Evolutionary conservation across 2,329 filamentous ascomycete species (phyloP).

Genomic region (Curvularia sp.): DNA sequence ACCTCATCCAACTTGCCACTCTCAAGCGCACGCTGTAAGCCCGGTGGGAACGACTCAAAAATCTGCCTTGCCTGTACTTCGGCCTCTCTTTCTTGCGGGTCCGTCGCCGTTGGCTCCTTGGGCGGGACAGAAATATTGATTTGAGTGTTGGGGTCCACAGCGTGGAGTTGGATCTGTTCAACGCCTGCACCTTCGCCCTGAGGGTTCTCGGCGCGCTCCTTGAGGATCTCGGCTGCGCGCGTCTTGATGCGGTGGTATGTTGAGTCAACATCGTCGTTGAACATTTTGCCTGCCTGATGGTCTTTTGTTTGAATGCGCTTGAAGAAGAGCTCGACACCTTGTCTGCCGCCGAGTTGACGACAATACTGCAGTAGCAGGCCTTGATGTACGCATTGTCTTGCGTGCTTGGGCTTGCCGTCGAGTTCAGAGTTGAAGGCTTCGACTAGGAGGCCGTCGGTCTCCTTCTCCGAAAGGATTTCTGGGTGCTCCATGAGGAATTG

Average conservation of each 20-base stretch:
- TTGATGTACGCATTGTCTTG: constrained; percentile 90
- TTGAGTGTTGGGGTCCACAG: constrained; percentile 88
- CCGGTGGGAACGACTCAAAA: constrained; percentile 83
- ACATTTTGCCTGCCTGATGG: constrained; percentile 89
- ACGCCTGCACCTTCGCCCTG: constrained; percentile 67
- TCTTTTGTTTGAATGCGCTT: constrained; percentile 89
- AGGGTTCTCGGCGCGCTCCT: constrained; percentile 60
- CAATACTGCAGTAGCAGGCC: constrained; percentile 94
- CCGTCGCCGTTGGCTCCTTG: constrained; percentile 51
- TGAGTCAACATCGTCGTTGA: constrained; percentile 88
- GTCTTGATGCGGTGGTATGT: constrained; percentile 84
- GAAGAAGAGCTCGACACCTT: constrained; percentile 93
- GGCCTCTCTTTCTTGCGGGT: constrained; percentile 64
- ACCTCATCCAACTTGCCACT: constrained; percentile 89
- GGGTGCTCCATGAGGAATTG: constrained; percentile 82
- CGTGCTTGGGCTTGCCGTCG: constrained; percentile 75
- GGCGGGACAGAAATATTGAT: constrained; percentile 88
- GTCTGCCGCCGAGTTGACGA: constrained; percentile 82
- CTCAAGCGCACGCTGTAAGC: constrained; percentile 81
- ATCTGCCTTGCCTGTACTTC: constrained; percentile 70
- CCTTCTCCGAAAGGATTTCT: constrained; percentile 78
- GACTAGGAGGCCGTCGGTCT: constrained; percentile 89
- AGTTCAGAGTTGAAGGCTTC: constrained; percentile 90
- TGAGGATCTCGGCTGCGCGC: constrained; percentile 75
- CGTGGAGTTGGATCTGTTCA: constrained; percentile 97